Conservation (phyloP, 805 yeast genomes). For the Pichia pseudocactophila region DNA sequence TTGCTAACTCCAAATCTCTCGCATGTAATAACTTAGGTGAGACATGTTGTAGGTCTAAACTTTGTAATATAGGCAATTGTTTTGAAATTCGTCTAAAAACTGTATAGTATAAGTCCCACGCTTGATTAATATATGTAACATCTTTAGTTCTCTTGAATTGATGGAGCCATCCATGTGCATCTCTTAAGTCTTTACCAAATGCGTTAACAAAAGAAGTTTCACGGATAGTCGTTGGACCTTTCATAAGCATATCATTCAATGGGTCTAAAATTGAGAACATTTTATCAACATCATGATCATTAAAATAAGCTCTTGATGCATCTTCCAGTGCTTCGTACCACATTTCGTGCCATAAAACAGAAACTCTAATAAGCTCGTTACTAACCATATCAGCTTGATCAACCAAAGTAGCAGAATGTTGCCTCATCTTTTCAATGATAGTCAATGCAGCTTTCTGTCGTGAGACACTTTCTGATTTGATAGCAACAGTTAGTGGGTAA, state of each 20-base stretch:
- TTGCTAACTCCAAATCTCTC: slow-evolving; percentile 73
- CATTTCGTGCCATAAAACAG: slow-evolving; percentile 94
- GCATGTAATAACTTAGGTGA: slow-evolving; percentile 84
- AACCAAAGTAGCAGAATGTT: slow-evolving; percentile 76
- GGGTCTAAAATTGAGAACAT: slow-evolving; percentile 92
- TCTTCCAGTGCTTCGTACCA: slow-evolving; percentile 98
- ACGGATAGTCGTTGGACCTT: slow-evolving; percentile 86
- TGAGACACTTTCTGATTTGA: slow-evolving; percentile 82
- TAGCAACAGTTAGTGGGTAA: slow-evolving; percentile 92
- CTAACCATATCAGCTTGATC: slow-evolving; percentile 93
- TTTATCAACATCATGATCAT: slow-evolving; percentile 88
- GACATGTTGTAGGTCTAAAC: slow-evolving; percentile 83
- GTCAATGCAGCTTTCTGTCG: slow-evolving; percentile 88
- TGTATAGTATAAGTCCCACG: slow-evolving; percentile 94
- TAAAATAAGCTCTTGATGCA: slow-evolving; percentile 88
- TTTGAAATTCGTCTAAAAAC: slow-evolving; percentile 88
- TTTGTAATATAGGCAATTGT: slow-evolving; percentile 78
- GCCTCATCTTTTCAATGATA: slow-evolving; percentile 85
- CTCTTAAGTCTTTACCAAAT: slow-evolving; percentile 85
- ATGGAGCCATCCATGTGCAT: slow-evolving; percentile 89
- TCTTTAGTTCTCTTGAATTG: slow-evolving; percentile 82
- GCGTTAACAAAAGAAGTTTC: slow-evolving; percentile 90
- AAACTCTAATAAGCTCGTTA: slow-evolving; percentile 85
- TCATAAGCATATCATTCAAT: slow-evolving; percentile 70
- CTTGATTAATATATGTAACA: slow-evolving; percentile 82